Base-by-base conservation (phyloP, 305 asterid species). In the Fraxinus sp. region DNA sequence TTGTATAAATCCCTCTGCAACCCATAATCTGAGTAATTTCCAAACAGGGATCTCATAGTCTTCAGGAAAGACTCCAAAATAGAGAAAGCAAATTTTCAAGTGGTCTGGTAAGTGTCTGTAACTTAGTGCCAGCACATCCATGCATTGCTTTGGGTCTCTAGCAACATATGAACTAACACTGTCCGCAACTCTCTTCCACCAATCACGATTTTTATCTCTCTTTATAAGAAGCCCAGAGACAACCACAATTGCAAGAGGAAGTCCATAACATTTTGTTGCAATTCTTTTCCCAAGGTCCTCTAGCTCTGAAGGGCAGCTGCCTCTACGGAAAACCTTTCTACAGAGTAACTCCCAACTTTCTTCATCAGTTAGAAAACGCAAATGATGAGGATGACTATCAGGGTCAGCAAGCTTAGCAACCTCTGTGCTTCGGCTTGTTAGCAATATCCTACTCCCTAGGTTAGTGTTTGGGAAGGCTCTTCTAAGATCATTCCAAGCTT, bases 221-320 rank as follows among this genome's bases (percentile, higher is more conserved):
- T 82, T 82, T 44, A 76, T 18, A 68, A 87, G 88, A 33, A 87
- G 41, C 39, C 90, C 90, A 2, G 86, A 55, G 22, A 87, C 73
- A 13, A 87, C 88, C 30, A 87, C 90, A 6, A 87, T 82, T 3
- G 90, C 88, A 9, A 87, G 78, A 5, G 90, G 90, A 6, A 87
- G 81, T 36, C 86, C 88, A 0, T 52, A 20, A 26, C 89, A 84
- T 72, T 76, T 79, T 20, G 74, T 80, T 1, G 88, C 90, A 37
- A 87, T 85, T 5, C 68, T 73, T 24, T 30, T 72, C 4, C 90
- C 90, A n/a, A 82, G 72, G 30, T 80, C 78, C 66, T 30, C 80
- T 44, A 87, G 81, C 81, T 82, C 85, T 1, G 52, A 64, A n/a
- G 90, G 88, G 81, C 86, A 87, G n/a, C 57, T 44, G 52, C 80